phyloP scores from a whole-genome alignment of 306 rosid genomes.

The Cicer arietinum region DNA sequence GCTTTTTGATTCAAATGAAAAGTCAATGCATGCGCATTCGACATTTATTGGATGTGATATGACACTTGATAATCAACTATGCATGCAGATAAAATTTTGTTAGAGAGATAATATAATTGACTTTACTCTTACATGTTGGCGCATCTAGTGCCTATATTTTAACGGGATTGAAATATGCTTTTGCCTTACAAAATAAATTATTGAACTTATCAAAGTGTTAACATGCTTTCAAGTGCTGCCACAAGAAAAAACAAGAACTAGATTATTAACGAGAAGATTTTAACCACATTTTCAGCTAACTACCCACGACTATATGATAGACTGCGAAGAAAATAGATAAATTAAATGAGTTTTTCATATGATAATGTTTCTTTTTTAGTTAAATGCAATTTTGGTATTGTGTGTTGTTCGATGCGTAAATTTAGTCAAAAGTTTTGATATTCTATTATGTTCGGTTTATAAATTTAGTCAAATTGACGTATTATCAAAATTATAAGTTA shows the following conservation, averaged over 20 bases:
- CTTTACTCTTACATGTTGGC: too few relatives aligned
- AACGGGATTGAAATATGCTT: too few relatives aligned
- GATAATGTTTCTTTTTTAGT: not conserved
- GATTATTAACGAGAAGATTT: conserved; percentile 34
- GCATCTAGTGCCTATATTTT: too few relatives aligned
- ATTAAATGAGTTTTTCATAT: not conserved
- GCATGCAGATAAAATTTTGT: not conserved
- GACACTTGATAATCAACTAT: conserved; percentile 41
- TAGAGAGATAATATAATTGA: too few relatives aligned
- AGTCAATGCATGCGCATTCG: conserved; percentile 43
- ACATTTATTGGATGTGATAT: conserved; percentile 50
- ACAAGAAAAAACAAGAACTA: not conserved
- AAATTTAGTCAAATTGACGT: too few relatives aligned
- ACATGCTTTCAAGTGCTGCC: not conserved
- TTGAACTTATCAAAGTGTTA: too few relatives aligned
- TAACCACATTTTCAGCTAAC: conserved; percentile 26
- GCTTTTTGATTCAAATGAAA: conserved; percentile 18
- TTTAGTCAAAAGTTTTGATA: too few relatives aligned
- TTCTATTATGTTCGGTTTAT: too few relatives aligned
- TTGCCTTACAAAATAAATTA: too few relatives aligned
- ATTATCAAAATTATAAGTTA: too few relatives aligned
- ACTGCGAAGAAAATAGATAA: not conserved
- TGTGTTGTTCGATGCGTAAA: too few relatives aligned
- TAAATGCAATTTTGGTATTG: too few relatives aligned
- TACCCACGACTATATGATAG: not conserved